These are phyloP conservation scores for Lentinula edodes DNA, from an alignment of 768 basidiomycete genomes.

Conservation along the genomic window DNA sequence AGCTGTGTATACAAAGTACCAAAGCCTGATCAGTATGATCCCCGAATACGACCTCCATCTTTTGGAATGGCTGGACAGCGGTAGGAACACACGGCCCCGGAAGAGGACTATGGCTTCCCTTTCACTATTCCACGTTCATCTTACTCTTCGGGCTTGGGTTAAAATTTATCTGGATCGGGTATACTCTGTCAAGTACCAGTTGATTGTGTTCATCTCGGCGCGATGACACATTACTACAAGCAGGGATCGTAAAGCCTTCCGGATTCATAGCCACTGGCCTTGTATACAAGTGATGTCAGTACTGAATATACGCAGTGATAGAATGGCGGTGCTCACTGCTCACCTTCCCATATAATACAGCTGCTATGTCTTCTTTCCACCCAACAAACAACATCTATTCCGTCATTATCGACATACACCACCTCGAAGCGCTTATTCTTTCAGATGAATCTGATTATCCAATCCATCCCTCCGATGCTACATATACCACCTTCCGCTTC, in stretches of 20 bases:
- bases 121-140: background rate
- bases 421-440: no score
- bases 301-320: background rate
- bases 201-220: background rate
- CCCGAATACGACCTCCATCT: background rate
- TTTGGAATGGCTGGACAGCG: background rate
- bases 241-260: background rate
- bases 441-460: no score
- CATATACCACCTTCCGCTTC: no score
- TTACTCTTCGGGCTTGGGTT: background rate
- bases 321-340: background rate
- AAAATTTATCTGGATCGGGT: background rate
- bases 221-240: background rate
- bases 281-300: background rate
- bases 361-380: background rate
- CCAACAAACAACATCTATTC: background rate
- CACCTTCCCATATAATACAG: background rate
- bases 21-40: conserved; percentile 40
- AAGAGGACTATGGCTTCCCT: background rate
- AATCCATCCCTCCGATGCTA: no score
- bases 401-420: no score
- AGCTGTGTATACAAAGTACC: no score
- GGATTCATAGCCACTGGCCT: background rate
- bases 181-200: background rate
- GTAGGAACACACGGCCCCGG: background rate